phyloP scores from a whole-genome alignment of 192 early-diverging fungal species.

The Podila horticola region DNA sequence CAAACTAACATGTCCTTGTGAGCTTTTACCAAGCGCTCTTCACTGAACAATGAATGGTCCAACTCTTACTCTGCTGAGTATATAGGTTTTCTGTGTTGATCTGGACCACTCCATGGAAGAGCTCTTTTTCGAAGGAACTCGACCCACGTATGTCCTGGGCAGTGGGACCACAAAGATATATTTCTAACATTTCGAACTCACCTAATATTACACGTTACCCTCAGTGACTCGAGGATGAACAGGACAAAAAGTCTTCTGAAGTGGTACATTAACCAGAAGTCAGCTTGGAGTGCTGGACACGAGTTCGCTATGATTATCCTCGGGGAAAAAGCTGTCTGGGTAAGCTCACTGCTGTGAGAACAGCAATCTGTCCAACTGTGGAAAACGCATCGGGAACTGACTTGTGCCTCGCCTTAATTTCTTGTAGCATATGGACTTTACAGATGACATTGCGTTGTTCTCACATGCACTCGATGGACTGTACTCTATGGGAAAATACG shows the following conservation, averaged over 20 bases:
- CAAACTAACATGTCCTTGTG: neutral
- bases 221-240: slow-evolving; percentile 39
- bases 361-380: neutral
- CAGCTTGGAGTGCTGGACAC: slow-evolving; percentile 24
- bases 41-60: neutral
- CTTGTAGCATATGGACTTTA: slow-evolving; percentile 49
- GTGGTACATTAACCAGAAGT: slow-evolving; percentile 48
- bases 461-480: slow-evolving; percentile 42
- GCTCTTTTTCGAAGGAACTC: slow-evolving; percentile 19
- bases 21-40: neutral
- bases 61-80: neutral
- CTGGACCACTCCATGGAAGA: slow-evolving; percentile 47
- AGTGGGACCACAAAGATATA: neutral
- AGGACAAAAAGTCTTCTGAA: slow-evolving; percentile 39
- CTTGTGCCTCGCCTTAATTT: neutral
- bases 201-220: neutral
- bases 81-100: slow-evolving; percentile 38
- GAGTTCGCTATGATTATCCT: slow-evolving; percentile 52
- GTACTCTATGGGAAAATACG: slow-evolving; percentile 46
- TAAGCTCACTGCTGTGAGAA: neutral
- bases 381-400: neutral
- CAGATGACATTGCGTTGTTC: slow-evolving; percentile 25
- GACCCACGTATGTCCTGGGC: neutral
- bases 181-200: neutral
- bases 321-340: slow-evolving; percentile 48